These are phyloP conservation scores for Porogramme epimiltina DNA, from an alignment of 1,284 basidiomycete genomes.

Conservation along the genomic window DNA sequence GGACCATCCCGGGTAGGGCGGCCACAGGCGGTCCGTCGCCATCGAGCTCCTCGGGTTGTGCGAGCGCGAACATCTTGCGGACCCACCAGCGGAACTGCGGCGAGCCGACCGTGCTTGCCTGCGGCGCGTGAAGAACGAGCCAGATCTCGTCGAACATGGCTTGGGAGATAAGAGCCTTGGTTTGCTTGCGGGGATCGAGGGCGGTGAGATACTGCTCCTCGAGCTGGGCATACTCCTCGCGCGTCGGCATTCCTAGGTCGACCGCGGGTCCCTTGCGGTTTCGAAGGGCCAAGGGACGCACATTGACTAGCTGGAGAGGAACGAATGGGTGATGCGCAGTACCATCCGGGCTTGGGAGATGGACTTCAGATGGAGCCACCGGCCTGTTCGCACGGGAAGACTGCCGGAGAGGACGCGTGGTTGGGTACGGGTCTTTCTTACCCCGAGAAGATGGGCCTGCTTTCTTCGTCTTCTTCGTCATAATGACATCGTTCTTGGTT, in stretches of 20 bases:
- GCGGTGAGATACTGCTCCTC: slow-evolving; percentile 56
- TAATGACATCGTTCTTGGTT: too few relatives aligned
- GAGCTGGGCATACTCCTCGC: slow-evolving; percentile 53
- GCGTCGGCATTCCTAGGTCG: slow-evolving; percentile 28
- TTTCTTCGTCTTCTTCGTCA: too few relatives aligned
- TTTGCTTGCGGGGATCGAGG: slow-evolving; percentile 57
- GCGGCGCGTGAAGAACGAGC: slow-evolving; percentile 51
- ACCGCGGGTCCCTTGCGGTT: background rate
- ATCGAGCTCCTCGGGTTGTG: slow-evolving; percentile 28
- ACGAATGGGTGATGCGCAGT: too few relatives aligned
- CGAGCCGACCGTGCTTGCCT: slow-evolving; percentile 19
- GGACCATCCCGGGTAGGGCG: background rate
- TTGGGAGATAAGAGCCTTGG: slow-evolving; percentile 73
- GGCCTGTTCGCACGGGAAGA: too few relatives aligned
- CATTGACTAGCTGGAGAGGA: too few relatives aligned
- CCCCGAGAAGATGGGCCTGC: too few relatives aligned
- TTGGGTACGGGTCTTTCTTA: too few relatives aligned
- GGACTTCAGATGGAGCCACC: too few relatives aligned
- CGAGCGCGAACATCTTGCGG: slow-evolving; percentile 72
- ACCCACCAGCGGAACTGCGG: slow-evolving; percentile 75
- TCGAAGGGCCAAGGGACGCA: too few relatives aligned
- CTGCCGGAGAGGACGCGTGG: too few relatives aligned
- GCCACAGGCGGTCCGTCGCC: slow-evolving; percentile 11
- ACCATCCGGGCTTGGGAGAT: too few relatives aligned
- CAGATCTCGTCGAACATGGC: slow-evolving; percentile 69